A percentile compares a stretch with the other conserved stretches of the same genome.
Conservation (phyloP, 495 filamentous ascomycete species). For the Entonaema liquescens region DNA sequence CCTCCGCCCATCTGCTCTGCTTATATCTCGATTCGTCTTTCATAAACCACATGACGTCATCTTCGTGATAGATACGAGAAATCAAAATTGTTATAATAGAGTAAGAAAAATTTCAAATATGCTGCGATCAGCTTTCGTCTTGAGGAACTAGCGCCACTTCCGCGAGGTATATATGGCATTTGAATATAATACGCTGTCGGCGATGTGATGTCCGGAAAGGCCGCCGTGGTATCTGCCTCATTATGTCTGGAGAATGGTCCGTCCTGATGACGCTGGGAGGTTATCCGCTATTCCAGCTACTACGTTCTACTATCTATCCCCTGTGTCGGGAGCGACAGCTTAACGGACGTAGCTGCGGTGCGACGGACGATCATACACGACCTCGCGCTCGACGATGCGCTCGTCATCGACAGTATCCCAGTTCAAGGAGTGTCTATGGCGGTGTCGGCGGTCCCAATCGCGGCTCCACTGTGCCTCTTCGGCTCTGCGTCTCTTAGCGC, state of each 20-base stretch:
- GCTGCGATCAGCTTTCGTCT: not conserved
- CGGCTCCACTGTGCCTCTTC: slow-evolving; percentile 85
- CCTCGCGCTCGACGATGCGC: slow-evolving; percentile 65
- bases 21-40: slow-evolving; percentile 22
- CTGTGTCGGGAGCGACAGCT: not conserved
- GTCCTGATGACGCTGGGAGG: not conserved
- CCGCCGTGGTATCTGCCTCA: slow-evolving; percentile 1
- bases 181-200: not conserved
- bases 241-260: not conserved
- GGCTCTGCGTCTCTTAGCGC: slow-evolving; percentile 75
- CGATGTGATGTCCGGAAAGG: not conserved
- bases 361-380: slow-evolving; percentile 59
- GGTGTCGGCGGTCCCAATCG: slow-evolving; percentile 71
- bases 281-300: not conserved
- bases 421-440: slow-evolving; percentile 44
- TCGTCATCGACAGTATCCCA: slow-evolving; percentile 61
- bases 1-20: slow-evolving; percentile 20
- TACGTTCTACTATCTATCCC: not conserved
- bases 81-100: too few relatives aligned
- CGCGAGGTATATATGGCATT: not conserved
- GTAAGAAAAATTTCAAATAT: not conserved
- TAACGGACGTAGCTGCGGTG: slow-evolving; percentile 46
- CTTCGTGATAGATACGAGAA: slow-evolving; percentile 11
- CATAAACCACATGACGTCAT: slow-evolving; percentile 39
- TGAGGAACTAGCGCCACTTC: not conserved